phyloP scores from a whole-genome alignment of 1,284 basidiomycete species.

The Moniliella sp. region DNA sequence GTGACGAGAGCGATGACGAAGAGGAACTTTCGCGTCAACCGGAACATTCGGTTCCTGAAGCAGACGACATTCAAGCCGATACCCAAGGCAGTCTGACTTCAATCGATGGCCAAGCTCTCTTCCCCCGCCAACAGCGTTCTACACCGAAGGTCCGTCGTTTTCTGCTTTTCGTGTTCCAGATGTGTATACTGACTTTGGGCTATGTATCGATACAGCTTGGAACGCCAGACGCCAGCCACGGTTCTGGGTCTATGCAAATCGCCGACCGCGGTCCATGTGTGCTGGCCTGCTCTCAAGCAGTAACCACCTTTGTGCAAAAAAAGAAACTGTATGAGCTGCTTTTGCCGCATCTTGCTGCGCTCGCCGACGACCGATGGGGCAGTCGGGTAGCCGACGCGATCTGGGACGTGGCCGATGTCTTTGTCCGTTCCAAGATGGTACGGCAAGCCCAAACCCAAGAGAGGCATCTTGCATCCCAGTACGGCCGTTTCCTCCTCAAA shows the following conservation, averaged over 20 bases:
- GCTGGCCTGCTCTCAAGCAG: too few species aligned
- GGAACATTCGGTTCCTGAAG: too few species aligned
- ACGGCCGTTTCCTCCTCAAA: conserved; percentile 21
- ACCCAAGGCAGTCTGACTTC: conserved; percentile 23
- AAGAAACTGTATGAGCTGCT: conserved; percentile 7
- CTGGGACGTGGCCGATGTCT: conserved; percentile 19
- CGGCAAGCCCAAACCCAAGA: conserved; percentile 6
- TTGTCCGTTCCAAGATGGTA: conserved; percentile 11
- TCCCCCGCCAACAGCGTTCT: conserved; percentile 5
- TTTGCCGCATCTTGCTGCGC: conserved; percentile 4
- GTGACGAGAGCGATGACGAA: conserved; percentile 3
- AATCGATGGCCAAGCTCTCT: conserved; percentile 11
- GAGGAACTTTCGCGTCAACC: too few species aligned
- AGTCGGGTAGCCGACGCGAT: conserved; percentile 21
- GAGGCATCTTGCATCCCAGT: conserved; percentile 8
- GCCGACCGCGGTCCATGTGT: conserved; percentile 7
- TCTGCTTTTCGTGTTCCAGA: too few species aligned
- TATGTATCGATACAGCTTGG: too few species aligned
- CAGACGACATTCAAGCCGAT: too few species aligned
- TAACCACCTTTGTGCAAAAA: conserved; percentile 5
- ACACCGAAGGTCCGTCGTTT: conserved; percentile 4
- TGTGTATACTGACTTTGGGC: too few species aligned
- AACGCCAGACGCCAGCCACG: too few species aligned
- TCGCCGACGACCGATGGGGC: conserved; percentile 22
- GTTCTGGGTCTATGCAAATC: conserved; percentile 5